A percentile compares a stretch with the other conserved stretches of the same genome.
phyloP scores from a whole-genome alignment of 179 eudicot species.

The Heliamphora pulchella region DNA sequence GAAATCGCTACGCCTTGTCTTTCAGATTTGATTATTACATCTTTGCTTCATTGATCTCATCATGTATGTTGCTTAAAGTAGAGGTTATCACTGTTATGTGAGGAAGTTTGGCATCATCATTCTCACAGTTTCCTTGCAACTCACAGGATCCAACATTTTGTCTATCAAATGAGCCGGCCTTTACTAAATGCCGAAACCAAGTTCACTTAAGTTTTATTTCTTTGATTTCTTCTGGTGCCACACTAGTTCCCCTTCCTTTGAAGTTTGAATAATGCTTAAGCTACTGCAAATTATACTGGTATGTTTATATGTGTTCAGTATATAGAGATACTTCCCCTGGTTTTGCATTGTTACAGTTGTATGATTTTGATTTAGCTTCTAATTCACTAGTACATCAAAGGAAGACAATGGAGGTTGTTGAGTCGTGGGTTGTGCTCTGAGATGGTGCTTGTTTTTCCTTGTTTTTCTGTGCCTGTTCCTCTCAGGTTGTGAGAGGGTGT shows the following conservation, averaged over 20 bases:
- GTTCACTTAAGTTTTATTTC: neutral
- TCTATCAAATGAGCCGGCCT: neutral
- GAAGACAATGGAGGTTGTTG: no score
- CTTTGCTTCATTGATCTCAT: neutral
- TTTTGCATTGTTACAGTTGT: neutral
- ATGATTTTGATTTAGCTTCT: neutral
- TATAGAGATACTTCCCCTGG: no score
- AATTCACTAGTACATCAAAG: neutral
- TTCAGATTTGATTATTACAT: neutral
- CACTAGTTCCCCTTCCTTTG: neutral
- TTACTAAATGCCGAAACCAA: neutral
- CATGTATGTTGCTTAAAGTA: neutral
- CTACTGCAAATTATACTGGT: neutral
- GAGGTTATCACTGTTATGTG: conserved; percentile 5
- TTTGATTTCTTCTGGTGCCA: neutral
- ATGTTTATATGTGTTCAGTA: no score
- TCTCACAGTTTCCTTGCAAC: neutral
- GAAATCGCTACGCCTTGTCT: neutral
- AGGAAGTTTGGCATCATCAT: neutral
- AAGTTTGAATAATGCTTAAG: neutral
- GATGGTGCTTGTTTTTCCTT: no score
- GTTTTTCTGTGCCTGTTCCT: no score
- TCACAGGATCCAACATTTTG: neutral
- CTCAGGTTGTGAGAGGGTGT: no score
- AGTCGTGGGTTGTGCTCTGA: no score